phyloP scores from a whole-genome alignment of 164 flowering plant genomes.

The Piper longum region DNA sequence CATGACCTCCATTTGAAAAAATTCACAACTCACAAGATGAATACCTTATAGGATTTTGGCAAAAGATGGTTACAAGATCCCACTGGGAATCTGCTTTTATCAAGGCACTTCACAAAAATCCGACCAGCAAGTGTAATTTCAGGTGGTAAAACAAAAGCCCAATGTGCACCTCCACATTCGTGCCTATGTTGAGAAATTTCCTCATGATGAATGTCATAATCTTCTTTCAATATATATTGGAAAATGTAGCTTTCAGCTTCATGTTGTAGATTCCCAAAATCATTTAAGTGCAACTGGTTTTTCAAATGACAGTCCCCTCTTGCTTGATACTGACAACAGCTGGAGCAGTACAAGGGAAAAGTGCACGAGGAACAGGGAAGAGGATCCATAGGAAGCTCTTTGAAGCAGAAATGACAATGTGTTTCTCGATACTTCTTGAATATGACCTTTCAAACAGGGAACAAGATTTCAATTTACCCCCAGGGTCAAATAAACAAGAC shows the following conservation, averaged over 20 bases:
- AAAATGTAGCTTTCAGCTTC: slow-evolving; percentile 28
- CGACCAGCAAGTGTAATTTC: slow-evolving; percentile 75
- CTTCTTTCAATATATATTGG: slow-evolving; percentile 12
- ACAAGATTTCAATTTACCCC: background rate
- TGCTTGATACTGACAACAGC: slow-evolving; percentile 44
- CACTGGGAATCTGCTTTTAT: slow-evolving; percentile 14
- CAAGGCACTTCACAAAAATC: slow-evolving; percentile 33
- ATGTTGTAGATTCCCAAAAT: slow-evolving; percentile 13
- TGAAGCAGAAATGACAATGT: slow-evolving; percentile 84
- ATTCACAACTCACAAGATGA: slow-evolving; percentile 1
- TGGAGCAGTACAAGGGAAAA: slow-evolving; percentile 60
- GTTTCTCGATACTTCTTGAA: slow-evolving; percentile 63
- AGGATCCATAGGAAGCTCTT: slow-evolving; percentile 59
- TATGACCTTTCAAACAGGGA: slow-evolving; percentile 33
- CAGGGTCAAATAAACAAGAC: background rate
- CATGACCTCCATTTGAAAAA: background rate
- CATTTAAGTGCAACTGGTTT: slow-evolving; percentile 3
- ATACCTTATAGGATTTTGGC: slow-evolving; percentile 30
- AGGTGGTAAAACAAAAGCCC: slow-evolving; percentile 72
- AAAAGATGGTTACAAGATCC: slow-evolving; percentile 5
- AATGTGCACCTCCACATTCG: slow-evolving; percentile 70
- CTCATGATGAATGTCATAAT: slow-evolving; percentile 7
- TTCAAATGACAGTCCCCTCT: slow-evolving; percentile 27
- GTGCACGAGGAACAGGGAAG: slow-evolving; percentile 72
- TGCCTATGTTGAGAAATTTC: slow-evolving; percentile 49